Evolutionary conservation across 306 rosid species (phyloP), one percentile per base, ranked within the genome.

Genomic region (Hippophae gyantsensis): DNA sequence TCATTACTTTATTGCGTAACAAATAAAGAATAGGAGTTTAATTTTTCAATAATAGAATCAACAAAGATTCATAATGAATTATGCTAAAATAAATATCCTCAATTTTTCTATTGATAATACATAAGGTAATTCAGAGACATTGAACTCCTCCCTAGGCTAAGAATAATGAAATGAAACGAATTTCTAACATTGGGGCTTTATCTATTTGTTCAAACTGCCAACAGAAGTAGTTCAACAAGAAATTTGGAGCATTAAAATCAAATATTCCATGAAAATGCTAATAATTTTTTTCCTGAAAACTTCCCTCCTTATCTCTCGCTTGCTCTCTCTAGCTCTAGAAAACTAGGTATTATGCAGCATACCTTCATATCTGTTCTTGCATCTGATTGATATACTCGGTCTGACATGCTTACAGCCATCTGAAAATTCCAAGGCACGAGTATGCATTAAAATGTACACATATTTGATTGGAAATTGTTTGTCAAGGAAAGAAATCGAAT

Each of bases 341-440:
- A 54, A 60, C 49, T 32, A 56, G 47, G 48, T 48, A 49, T 13
- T 54, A 48, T 13, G 68, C 58, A 55, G 45, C 59, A 66, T 73
- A 92, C 99, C 93, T 86, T 88, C 95, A 84, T 84, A 75, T 82
- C 95, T 61, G 87, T 84, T 75, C 96, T 85, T 56, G 88, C 65
- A 62, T 92, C 96, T 50, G 74, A 74, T 60, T 75, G 96, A 70
- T 76, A 74, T 63, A 75, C 46, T 53, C 80, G 85, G 73, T 90
- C 86, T 9, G 95, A 85, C 74, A 92, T 92, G 64, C 96, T 89
- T 60, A 81, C 96, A 6, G 99, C 99, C 99, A 92, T 92, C 99
- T 92, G 82, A 78, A 78, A 74, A 69, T 68, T 70, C 58, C 73
- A 69, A 52, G 74, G 45, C 52, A 72, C 43, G 48, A 61, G 9